Evolutionary conservation across 805 yeast species (phyloP), one percentile per base, ranked within the genome.

Genomic region (Pichia cabralensis): DNA sequence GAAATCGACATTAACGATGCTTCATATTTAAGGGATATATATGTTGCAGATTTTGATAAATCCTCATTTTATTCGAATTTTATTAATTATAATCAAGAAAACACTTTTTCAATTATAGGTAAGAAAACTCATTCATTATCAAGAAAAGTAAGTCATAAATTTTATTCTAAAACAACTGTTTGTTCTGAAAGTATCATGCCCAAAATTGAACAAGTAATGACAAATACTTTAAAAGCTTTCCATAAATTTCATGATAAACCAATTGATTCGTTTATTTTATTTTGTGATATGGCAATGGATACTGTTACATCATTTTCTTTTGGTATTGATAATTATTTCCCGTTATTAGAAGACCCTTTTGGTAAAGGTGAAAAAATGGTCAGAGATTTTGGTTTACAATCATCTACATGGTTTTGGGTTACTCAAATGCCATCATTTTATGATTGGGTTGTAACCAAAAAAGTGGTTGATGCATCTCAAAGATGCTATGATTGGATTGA

Each of bases 251-350:
- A 31, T 32, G 39, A 17, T 2, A 29, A 47, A 8, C 55, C 67
- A 22, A 46, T 76, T 26, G 80, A 79, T 33, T 76, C 72, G 3
- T 74, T 72, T 45, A 62, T 71, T 14, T 50, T 80, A n/a, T 79
- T 78, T 61, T 76, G 75, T n/a, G 58, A 76, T 13, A 60, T 80
- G 47, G 86, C 88, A 5, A 71, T 80, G 74, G 86, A 79, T 46
- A 77, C 74, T 4, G 74, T 78, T 2, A 66, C 77, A 2, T 65
- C 68, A 15, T 75, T 76, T 47, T 73, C 74, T 36, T 63, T 76
- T 39, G 88, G 88, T 0, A 42, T 50, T 1, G 53, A 58, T 8
- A 61, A 65, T 35, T 67, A 75, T 13, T 58, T 72, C 1, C 52
- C 69, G 24, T 53, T 74, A 23, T 46, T 76, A 23, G 40, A 51